A percentile compares a stretch with the other conserved stretches of the same genome.
These are phyloP conservation scores for Tuber brumale DNA, from an alignment of 495 filamentous ascomycete species.

Conservation along the genomic window DNA sequence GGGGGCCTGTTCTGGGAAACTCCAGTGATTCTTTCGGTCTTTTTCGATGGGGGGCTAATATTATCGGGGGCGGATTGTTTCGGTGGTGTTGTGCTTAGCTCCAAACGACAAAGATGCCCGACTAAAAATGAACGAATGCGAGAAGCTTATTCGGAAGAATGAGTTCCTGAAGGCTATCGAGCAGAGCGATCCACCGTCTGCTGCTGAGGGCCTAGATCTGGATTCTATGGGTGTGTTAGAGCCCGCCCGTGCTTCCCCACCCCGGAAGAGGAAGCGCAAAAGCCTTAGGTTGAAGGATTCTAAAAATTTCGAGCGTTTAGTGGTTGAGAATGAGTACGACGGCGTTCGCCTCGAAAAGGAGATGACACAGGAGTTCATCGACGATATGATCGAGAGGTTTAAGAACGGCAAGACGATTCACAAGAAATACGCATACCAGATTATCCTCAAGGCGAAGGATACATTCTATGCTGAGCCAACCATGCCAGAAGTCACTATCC, in stretches of 20 bases:
- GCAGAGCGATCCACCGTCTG: slow-evolving; percentile 80
- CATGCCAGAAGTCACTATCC: slow-evolving; percentile 89
- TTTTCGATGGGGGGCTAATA: slow-evolving; percentile 7
- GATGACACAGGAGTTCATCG: slow-evolving; percentile 94
- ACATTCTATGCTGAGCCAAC: slow-evolving; percentile 88
- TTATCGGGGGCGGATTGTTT: slow-evolving; percentile 6
- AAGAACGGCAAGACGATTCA: slow-evolving; percentile 92
- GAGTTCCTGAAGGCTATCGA: slow-evolving; percentile 95
- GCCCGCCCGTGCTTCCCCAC: background rate
- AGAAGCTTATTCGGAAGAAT: slow-evolving; percentile 81
- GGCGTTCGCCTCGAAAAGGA: slow-evolving; percentile 67
- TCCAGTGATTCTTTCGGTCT: background rate
- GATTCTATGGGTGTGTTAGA: slow-evolving; percentile 56
- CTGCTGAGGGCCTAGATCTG: slow-evolving; percentile 81
- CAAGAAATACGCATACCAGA: slow-evolving; percentile 95
- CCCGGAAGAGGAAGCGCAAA: background rate
- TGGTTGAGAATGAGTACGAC: slow-evolving; percentile 76
- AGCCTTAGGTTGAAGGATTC: background rate
- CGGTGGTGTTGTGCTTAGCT: slow-evolving; percentile 43
- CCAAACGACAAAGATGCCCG: slow-evolving; percentile 85
- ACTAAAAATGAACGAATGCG: slow-evolving; percentile 79
- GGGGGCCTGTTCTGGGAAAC: background rate
- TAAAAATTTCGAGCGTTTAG: slow-evolving; percentile 8
- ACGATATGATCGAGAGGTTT: slow-evolving; percentile 93
- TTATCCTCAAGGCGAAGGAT: slow-evolving; percentile 79